A percentile compares a stretch with the other conserved stretches of the same genome.
Evolutionary conservation across 495 filamentous ascomycete species (phyloP).

Genomic region (Penicillium antarcticum): DNA sequence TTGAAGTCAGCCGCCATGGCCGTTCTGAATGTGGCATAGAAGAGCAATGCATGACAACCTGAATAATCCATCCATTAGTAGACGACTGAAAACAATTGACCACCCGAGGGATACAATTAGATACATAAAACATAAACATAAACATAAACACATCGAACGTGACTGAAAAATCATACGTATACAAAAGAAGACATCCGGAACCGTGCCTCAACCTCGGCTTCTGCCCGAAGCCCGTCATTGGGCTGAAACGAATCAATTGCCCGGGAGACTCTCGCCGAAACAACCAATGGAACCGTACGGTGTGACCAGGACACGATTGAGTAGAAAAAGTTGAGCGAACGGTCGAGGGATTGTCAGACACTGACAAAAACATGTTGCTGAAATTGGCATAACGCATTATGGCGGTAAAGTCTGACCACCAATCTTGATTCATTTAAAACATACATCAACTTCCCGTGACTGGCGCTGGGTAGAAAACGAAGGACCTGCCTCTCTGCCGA

Average conservation of each 20-base stretch:
- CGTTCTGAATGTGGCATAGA: not conserved
- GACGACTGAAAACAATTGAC: not conserved
- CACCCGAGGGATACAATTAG: slow-evolving; percentile 1
- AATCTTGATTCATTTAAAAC: not conserved
- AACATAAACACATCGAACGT: not conserved
- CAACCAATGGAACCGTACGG: too few relatives aligned
- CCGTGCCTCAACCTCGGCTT: too few relatives aligned
- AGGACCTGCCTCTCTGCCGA: not conserved
- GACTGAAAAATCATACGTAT: not conserved
- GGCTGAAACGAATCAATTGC: not conserved
- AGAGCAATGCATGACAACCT: not conserved
- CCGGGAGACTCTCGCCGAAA: too few relatives aligned
- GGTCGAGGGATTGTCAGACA: too few relatives aligned
- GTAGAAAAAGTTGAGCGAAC: too few relatives aligned
- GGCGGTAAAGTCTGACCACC: too few relatives aligned
- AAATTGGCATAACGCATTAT: too few relatives aligned
- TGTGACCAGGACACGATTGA: too few relatives aligned
- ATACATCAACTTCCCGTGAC: not conserved
- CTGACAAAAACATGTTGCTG: too few relatives aligned
- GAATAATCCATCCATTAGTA: not conserved
- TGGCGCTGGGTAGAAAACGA: not conserved
- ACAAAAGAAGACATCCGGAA: not conserved
- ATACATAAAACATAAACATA: too few relatives aligned
- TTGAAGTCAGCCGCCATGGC: too few relatives aligned
- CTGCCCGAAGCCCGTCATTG: not conserved